Evolutionary conservation across 768 basidiomycete species (phyloP), one percentile per base, ranked within the genome.

Genomic region (Macrolepiota dolichaula): DNA sequence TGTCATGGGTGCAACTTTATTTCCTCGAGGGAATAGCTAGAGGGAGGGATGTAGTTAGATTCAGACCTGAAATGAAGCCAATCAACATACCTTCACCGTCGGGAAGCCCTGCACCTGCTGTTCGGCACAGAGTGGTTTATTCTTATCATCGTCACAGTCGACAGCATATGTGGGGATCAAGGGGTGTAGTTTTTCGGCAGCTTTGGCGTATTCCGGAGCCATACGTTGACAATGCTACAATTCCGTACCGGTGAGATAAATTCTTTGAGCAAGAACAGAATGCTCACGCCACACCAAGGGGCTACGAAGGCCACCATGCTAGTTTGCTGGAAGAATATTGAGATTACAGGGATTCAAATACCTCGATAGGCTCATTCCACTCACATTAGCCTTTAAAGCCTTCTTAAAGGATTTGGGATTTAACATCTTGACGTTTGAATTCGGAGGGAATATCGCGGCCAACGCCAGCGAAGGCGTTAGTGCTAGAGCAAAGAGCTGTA

Each of bases 221-320:
- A 96, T 83, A 37, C 77, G 77, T 76, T 95, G 85, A 70, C 95
- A 97, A 69, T 97, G 91, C 87, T 92, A 69, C 27, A 17, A 36
- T 36, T n/a, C 24, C 4, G n/a, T 10, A 19, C 25, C 13, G 12
- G 17, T 35, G 42, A 44, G 10, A n/a, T 44, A 24, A 11, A 11
- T 25, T 36, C 22, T 7, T 15, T 4, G 22, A 36, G 1, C n/a
- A 40, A 38, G 4, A 53, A 37, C 10, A 37, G 13, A 19, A 4
- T 27, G 76, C 89, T 70, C 72, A 92, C 90, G 65, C 90, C 91
- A 69, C 91, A 94, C 95, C 94, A 96, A 3, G 94, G 91, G n/a
- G 95, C 95, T 12, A 95, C 89, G 69, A 96, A 97, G 1, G 93
- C 95, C 17, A 96, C 88, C 69, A 95, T 72, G 63, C 80, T 84